Percentiles rank a stretch among this genome's conserved stretches.
These are phyloP conservation scores for Zychaea mexicana DNA, from an alignment of 371 early-diverging fungal genomes.

Conservation along the genomic window DNA sequence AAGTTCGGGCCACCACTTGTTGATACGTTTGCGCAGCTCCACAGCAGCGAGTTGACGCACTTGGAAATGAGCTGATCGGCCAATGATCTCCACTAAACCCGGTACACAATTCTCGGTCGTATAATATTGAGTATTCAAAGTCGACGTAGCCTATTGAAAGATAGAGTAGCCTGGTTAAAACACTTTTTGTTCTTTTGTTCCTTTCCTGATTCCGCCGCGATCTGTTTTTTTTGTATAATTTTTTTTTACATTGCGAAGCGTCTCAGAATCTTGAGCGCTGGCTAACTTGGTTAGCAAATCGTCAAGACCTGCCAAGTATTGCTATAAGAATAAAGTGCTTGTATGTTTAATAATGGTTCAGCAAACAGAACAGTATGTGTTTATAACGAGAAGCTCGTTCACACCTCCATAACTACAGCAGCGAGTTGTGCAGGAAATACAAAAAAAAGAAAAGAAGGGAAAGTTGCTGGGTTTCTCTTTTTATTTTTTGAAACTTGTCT, in stretches of 20 bases:
- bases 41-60: slow-evolving; percentile 90
- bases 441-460: too few species aligned
- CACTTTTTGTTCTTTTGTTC: not conserved
- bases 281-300: slow-evolving; percentile 50
- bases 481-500: too few species aligned
- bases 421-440: too few species aligned
- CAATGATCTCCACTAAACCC: slow-evolving; percentile 68
- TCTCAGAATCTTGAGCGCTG: slow-evolving; percentile 52
- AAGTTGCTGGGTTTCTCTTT: too few species aligned
- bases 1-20: slow-evolving; percentile 72
- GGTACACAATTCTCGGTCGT: slow-evolving; percentile 65
- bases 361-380: too few species aligned
- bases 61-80: slow-evolving; percentile 58
- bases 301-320: slow-evolving; percentile 17
- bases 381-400: too few species aligned
- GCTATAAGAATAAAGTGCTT: not conserved
- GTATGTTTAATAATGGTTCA: too few species aligned
- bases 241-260: slow-evolving; percentile 45
- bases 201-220: not conserved
- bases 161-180: not conserved
- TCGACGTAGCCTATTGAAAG: slow-evolving; percentile 62
- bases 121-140: slow-evolving; percentile 71
- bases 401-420: too few species aligned
- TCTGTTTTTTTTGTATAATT: not conserved
- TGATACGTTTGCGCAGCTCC: slow-evolving; percentile 81